These are phyloP conservation scores for Scenedesmus sp. DNA, from an alignment of 163 green algal genomes.

Conservation along the genomic window DNA sequence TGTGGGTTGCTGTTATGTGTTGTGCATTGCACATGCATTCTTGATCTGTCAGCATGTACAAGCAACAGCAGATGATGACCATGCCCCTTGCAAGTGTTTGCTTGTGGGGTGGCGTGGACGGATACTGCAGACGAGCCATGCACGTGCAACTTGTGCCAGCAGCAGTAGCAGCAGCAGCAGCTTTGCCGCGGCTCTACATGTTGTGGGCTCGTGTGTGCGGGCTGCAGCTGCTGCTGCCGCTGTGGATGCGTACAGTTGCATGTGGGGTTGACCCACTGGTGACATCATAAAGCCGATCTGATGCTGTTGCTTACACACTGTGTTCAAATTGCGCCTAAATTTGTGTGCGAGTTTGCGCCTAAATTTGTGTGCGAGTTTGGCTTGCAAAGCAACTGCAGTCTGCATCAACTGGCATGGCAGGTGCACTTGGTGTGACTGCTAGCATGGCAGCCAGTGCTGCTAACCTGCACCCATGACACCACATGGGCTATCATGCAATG, in stretches of 20 bases:
- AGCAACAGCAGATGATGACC: conserved; percentile 45
- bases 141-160: conserved; percentile 14
- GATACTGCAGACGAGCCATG: conserved; percentile 52
- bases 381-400: background rate
- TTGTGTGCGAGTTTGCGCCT: no score
- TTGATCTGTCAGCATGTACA: background rate
- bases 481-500: background rate
- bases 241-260: background rate
- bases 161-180: background rate
- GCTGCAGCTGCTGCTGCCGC: background rate
- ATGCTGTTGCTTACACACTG: conserved; percentile 29
- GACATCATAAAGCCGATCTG: conserved; percentile 54
- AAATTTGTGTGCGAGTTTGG: background rate
- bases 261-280: conserved; percentile 40
- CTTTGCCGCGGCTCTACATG: background rate
- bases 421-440: background rate
- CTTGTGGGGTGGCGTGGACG: background rate
- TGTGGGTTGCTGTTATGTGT: background rate
- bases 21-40: background rate
- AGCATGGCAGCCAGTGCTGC: no score
- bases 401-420: background rate
- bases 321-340: no score
- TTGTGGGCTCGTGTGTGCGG: background rate
- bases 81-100: background rate
- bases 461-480: background rate